Base-by-base conservation (phyloP, 2,329 filamentous ascomycete genomes). In the Hypoxylon sp. region DNA sequence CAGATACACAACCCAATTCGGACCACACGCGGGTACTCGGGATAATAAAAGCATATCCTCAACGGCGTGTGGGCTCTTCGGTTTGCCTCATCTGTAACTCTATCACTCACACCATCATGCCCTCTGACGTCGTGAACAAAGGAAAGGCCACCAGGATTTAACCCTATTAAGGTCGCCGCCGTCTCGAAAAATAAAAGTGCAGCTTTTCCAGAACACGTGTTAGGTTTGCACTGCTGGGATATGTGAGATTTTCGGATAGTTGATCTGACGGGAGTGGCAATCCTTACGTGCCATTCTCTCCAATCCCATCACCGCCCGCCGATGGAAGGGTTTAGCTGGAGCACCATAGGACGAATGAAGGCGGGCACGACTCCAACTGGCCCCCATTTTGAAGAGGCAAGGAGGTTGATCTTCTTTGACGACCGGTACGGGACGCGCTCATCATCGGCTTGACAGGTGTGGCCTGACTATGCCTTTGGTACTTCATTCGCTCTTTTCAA, bases 41-140 rank as follows among this genome's bases (percentile, higher is more conserved):
- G 57, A 69, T 61, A 69, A 69, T 67, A 55, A 61, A 63, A 54
- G 50, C 45, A 60, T 59, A 55, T 63, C 53, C 41, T 61, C 50
- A 52, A 32, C 64, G 48, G 48, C 60, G 61, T 66, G 66, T 60
- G 63, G 67, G 45, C 45, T 69, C 45, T 39, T 69, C 48, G 58
- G 60, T 56, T 63, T 61, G 54, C 51, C 27, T 60, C 60, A 59
- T 64, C 67, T 69, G 67, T 50, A 67, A 69, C 63, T 69, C 61
- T 64, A 69, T 58, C 58, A 57, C 50, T 61, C 61, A 65, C 67
- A 65, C 64, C 58, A 51, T 65, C 16, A 65, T 65, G 64, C 37
- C 37, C 56, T 67, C 67, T 70, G 67, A 70, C 67, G 67, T 70
- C 67, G 67, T 58, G 68, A 63, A 65, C 11, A 14, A 46, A 54